Base-by-base conservation (phyloP, 768 basidiomycete genomes). In the Trametes cinnabarina region DNA sequence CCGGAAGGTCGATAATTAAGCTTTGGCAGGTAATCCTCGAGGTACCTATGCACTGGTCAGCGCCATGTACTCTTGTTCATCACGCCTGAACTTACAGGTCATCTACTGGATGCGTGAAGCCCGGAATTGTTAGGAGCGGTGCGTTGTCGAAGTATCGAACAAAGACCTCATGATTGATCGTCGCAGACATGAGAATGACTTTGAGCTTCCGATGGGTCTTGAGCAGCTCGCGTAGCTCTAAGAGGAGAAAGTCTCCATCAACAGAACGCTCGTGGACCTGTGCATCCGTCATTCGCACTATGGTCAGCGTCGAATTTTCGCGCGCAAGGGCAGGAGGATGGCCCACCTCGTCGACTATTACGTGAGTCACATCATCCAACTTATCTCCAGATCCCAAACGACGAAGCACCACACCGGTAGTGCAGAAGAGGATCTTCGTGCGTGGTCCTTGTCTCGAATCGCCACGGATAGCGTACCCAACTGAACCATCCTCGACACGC, bases 221-320 rank as follows among this genome's bases (percentile, higher is more conserved):
- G 43, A 96, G 71, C 14, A 97, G 73, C 64, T 92, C 88, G 58
- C 86, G 85, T 23, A 97, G 76, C 68, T 95, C 87, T 5, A 96
- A 80, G 2, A 98, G 78, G 42, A 98, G 75, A 64, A 98, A 87
- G 69, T 98, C 95, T 20, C 90, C 86, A 65, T 96, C 94, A 7
- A 96, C 84, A 11, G 90, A 92, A 23, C 94, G 84, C 72, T 98
- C 94, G 67, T 98, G 94, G 9, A 92, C 90, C 90, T 94, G 28
- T 51, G 37, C 63, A 47, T 20, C 26, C 12, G 22, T 37, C 20
- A 3, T 12, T n/a, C n/a, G n/a, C n/a, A n/a, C n/a, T n/a, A n/a
- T n/a, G n/a, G n/a, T n/a, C n/a, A n/a, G n/a, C n/a, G n/a, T n/a
- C n/a, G n/a, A n/a, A n/a, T n/a, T n/a, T n/a, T n/a, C n/a, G n/a